A percentile compares a stretch with the other conserved stretches of the same genome.
phyloP scores from a whole-genome alignment of 164 flowering plant species.

The Vitis labrusca region DNA sequence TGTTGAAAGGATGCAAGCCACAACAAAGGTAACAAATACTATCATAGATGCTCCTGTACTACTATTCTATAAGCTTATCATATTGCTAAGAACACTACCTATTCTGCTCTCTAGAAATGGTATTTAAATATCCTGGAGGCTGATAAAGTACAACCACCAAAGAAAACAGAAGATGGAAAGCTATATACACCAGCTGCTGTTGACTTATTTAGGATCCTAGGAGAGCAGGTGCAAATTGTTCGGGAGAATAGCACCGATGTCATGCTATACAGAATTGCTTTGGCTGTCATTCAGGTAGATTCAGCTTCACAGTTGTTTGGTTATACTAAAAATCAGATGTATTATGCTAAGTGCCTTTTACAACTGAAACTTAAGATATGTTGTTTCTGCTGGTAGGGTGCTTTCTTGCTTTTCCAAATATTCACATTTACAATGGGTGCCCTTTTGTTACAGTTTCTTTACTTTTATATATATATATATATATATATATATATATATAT shows the following conservation, averaged over 20 bases:
- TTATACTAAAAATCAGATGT: no score
- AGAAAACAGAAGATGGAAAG: conserved; percentile 91
- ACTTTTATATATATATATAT: no score
- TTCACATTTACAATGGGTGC: no score
- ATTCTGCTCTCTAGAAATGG: conserved; percentile 69
- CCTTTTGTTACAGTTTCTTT: no score
- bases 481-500: no score
- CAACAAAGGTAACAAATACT: conserved; percentile 61
- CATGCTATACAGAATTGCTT: conserved; percentile 93
- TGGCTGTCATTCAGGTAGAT: conserved; percentile 88
- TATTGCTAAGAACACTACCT: neutral
- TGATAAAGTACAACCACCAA: conserved; percentile 91
- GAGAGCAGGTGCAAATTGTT: conserved; percentile 97
- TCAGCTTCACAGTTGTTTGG: neutral
- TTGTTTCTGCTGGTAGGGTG: no score
- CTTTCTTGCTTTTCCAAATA: no score
- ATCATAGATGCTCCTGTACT: no score
- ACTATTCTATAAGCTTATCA: neutral
- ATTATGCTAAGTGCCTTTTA: no score
- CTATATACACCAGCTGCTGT: conserved; percentile 97
- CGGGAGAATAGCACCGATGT: conserved; percentile 97
- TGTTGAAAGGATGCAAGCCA: conserved; percentile 98
- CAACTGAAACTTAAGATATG: no score
- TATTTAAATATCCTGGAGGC: conserved; percentile 90
- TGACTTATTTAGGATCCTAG: conserved; percentile 94